Percentiles rank a stretch among this genome's conserved stretches.
Conservation (phyloP, 768 basidiomycete species). For the Auriscalpium vulgare region DNA sequence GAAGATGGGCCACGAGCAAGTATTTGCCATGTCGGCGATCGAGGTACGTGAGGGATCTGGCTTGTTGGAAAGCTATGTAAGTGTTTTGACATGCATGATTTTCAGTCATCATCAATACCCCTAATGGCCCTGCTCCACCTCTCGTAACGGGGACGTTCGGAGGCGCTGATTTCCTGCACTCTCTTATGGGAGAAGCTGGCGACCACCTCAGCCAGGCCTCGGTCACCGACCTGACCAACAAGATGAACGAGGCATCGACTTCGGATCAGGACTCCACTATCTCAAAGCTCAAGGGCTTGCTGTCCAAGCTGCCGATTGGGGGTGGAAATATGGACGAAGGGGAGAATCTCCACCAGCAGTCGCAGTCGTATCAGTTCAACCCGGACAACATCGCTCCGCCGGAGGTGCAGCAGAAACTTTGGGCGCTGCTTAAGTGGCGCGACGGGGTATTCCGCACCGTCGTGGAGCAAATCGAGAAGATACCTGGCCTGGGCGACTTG, state of each 20-base stretch:
- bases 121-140: slow-evolving; percentile 48
- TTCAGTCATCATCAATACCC: slow-evolving; percentile 36
- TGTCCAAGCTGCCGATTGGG: slow-evolving; percentile 45
- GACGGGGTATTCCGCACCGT: slow-evolving; percentile 51
- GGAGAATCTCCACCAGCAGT: slow-evolving; percentile 44
- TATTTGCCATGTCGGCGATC: slow-evolving; percentile 74
- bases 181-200: slow-evolving; percentile 55
- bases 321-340: slow-evolving; percentile 44
- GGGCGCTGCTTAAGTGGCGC: slow-evolving; percentile 53
- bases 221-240: slow-evolving; percentile 47
- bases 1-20: slow-evolving; percentile 59
- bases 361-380: slow-evolving; percentile 55
- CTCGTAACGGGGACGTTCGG: slow-evolving; percentile 66
- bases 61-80: background rate
- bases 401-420: slow-evolving; percentile 50
- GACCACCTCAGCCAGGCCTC: slow-evolving; percentile 56
- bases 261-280: slow-evolving; percentile 25
- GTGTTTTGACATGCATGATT: background rate
- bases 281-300: slow-evolving; percentile 31
- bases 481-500: slow-evolving; percentile 51
- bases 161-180: slow-evolving; percentile 59
- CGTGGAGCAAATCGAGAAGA: slow-evolving; percentile 50
- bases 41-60: slow-evolving; percentile 23
- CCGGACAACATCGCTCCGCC: slow-evolving; percentile 56
- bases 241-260: slow-evolving; percentile 35